Evolutionary conservation across 2,329 filamentous ascomycete genomes (phyloP).

Genomic region (Aschersonia sp.): DNA sequence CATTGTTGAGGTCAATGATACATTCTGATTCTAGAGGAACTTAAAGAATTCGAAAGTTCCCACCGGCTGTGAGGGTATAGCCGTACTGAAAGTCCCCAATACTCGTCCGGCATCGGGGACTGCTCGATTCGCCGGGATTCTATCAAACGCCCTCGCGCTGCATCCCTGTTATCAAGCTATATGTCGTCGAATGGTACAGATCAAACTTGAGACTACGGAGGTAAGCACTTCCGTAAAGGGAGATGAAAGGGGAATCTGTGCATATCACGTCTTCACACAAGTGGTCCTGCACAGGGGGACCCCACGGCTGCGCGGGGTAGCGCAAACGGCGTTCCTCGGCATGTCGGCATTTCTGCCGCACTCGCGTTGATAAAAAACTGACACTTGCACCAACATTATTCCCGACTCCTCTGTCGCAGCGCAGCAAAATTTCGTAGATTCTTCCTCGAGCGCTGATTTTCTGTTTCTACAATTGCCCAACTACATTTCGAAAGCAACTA

Average conservation of each 20-base stretch:
- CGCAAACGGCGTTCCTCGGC: conserved; percentile 2
- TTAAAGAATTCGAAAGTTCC: too few relatives aligned
- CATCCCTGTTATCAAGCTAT: not conserved
- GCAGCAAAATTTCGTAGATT: too few relatives aligned
- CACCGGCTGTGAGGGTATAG: too few relatives aligned
- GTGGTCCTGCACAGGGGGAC: not conserved
- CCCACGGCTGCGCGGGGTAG: conserved; percentile 2
- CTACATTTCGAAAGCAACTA: too few relatives aligned
- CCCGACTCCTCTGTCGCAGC: not conserved
- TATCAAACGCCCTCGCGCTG: not conserved
- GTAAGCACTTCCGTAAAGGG: conserved; percentile 1
- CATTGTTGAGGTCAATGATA: too few relatives aligned
- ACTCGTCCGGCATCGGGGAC: conserved; percentile 1
- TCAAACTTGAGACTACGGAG: not conserved
- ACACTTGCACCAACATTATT: not conserved
- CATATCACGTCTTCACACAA: not conserved
- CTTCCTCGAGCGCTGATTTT: not conserved
- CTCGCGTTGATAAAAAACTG: not conserved
- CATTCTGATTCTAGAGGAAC: too few relatives aligned
- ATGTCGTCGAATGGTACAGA: not conserved
- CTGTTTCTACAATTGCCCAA: too few relatives aligned
- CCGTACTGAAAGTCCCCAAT: not conserved
- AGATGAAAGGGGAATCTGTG: not conserved
- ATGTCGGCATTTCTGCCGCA: conserved; percentile 1
- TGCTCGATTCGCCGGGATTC: conserved; percentile 1